Evolutionary conservation across 257 asterid genomes (phyloP), one percentile per base, ranked within the genome.

Genomic region (Cordia subcordata): DNA sequence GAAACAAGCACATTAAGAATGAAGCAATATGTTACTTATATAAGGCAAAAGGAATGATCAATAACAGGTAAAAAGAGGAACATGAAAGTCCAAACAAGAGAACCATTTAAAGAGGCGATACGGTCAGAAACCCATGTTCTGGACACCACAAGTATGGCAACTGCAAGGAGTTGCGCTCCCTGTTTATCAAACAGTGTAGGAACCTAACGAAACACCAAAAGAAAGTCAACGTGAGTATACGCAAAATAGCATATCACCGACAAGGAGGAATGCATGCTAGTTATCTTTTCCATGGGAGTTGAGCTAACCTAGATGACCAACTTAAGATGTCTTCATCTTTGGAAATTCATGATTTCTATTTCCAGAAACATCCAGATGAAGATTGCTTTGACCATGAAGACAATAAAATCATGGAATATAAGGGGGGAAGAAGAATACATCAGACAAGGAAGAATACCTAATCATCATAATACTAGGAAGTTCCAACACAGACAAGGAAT

Each of bases 111-210:
- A 68, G 99, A 89, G 65, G 99, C 99, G 68, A 93, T 93, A 60
- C 97, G 95, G 64, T 93, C 99, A 51, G 99, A 86, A 70, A 93
- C 80, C 95, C 91, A 86, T 11, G 99, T 93, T 74, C 99, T 89
- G 61, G 97, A 86, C 57, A 86, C 66, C 69, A 93, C 99, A 58
- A 93, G 87, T 57, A 82, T 51, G 65, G 97, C 97, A 74, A 93
- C 97, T 23, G 94, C 86, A 72, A 93, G 91, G 72, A 93, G 84
- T 74, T 89, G 97, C 11, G 82, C 81, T n/a, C 99, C 99, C 78
- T 93, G 99, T 77, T 85, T 93, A 73, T 89, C 99, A 65, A 93
- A 79, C 74, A 93, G 71, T 4, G 96, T 81, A 23, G 99, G 99
- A 53, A 93, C 92, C 99, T 93, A 69, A 50, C 4, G 70, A 72